Percentiles rank a stretch among this genome's conserved stretches.
These are phyloP conservation scores for Blastobotrys apis DNA, from an alignment of 1,139 yeast genomes.

Conservation along the genomic window DNA sequence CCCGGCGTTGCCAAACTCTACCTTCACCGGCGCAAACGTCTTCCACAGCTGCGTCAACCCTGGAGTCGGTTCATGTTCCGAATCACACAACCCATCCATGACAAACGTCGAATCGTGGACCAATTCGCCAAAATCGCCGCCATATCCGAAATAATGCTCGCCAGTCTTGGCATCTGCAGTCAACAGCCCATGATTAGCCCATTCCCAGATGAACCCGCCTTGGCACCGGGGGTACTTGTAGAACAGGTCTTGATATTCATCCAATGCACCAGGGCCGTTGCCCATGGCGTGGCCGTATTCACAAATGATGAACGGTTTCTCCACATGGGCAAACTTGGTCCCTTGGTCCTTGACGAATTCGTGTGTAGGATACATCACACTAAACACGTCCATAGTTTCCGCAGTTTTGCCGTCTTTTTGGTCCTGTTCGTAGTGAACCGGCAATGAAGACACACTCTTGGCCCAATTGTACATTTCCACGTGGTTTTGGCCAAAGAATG, in stretches of 20 bases:
- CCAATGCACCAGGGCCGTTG: conserved; percentile 38
- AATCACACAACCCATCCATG: conserved; percentile 37
- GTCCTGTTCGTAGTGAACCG: conserved; percentile 35
- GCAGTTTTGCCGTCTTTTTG: conserved; percentile 24
- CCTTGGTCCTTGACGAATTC: conserved; percentile 28
- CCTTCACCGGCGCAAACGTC: conserved; percentile 34
- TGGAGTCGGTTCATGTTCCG: conserved; percentile 38
- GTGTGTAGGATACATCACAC: conserved; percentile 36
- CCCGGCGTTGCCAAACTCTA: neutral
- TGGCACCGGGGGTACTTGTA: conserved; percentile 32
- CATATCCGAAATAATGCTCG: conserved; percentile 24
- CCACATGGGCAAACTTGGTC: conserved; percentile 14
- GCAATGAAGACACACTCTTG: conserved; percentile 28
- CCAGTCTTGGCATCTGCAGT: conserved; percentile 12
- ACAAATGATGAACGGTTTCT: conserved; percentile 35
- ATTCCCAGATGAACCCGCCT: conserved; percentile 42
- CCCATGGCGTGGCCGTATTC: conserved; percentile 43
- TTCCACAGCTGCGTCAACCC: conserved; percentile 35
- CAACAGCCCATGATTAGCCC: conserved; percentile 39
- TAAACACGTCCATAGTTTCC: conserved; percentile 33
- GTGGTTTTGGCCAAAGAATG: conserved; percentile 38
- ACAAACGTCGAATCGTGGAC: conserved; percentile 39
- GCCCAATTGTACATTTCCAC: conserved; percentile 32
- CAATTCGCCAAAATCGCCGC: conserved; percentile 39
- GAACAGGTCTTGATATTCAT: conserved; percentile 36